These are phyloP conservation scores for Dentipellis sp. DNA, from an alignment of 768 basidiomycete genomes.

Conservation along the genomic window DNA sequence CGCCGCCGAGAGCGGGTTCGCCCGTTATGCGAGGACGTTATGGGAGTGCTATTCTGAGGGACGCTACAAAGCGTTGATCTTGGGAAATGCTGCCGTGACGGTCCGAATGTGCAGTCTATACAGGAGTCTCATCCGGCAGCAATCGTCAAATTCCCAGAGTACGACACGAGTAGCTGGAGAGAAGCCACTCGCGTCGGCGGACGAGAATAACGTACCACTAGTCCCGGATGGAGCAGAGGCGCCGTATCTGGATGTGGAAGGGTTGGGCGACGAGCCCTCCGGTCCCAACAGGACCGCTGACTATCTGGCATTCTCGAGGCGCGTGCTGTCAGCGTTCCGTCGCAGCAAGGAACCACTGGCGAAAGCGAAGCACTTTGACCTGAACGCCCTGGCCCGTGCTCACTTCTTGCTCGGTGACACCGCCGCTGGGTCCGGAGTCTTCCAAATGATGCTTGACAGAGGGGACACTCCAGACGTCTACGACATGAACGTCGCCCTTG, in stretches of 20 bases:
- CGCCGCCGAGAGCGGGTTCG: constrained; percentile 38
- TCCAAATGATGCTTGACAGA: constrained; percentile 38
- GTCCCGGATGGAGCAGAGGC: background rate
- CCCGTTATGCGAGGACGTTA: constrained; percentile 37
- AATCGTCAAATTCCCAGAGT: background rate
- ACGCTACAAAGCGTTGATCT: constrained; percentile 29
- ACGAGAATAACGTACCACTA: background rate
- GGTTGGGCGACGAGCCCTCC: constrained; percentile 1
- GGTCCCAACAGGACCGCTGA: constrained; percentile 15
- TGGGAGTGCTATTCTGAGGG: constrained; percentile 49
- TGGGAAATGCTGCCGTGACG: constrained; percentile 35
- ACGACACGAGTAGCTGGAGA: background rate
- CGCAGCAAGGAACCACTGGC: constrained; percentile 36
- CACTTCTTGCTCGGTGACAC: constrained; percentile 47
- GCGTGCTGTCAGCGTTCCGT: constrained; percentile 36
- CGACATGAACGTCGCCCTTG: constrained; percentile 58
- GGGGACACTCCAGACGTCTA: constrained; percentile 47
- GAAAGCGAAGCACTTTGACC: constrained; percentile 34
- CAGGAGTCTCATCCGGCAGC: background rate
- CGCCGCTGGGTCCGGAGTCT: constrained; percentile 34
- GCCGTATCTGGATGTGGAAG: constrained; percentile 3
- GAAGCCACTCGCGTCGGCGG: background rate
- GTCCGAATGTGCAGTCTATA: constrained; percentile 46
- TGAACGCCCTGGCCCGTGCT: constrained; percentile 57
- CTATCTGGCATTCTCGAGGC: constrained; percentile 31